Base-by-base conservation (phyloP, 1,284 basidiomycete species). In the Ceratobasidium theobromae region DNA sequence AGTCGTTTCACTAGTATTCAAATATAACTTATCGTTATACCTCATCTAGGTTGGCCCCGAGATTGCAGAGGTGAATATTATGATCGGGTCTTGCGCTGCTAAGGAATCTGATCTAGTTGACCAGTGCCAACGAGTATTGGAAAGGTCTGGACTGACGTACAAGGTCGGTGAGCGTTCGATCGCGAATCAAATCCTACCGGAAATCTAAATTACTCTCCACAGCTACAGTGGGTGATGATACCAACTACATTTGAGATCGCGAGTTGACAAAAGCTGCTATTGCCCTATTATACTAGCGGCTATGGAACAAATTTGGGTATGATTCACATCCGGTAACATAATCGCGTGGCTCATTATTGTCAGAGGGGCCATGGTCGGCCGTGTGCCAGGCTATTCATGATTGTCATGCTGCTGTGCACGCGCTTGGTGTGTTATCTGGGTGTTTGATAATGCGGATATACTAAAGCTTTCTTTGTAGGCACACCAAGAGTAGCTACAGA, bases 271-370 rank as follows among this genome's bases (percentile, higher is more conserved):
- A n/a, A n/a, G n/a, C n/a, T n/a, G n/a, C n/a, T n/a, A n/a, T n/a
- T n/a, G n/a, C n/a, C n/a, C n/a, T n/a, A n/a, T 11, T 35, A 65
- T 60, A 67, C 2, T 71, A 93, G 92, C 72, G 92, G 92, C 1
- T 94, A 94, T 72, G 93, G 93, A 4, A 96, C 93, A 2, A 95
- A 95, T 74, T 72, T 95, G 53, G 93, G 92, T 83, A 40, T 28
- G 33, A 48, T n/a, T 6, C 18, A 53, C n/a, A n/a, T 16, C n/a
- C 58, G 1, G 45, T 46, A 23, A 38, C 14, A 16, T 30, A 5
- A 40, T 9, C 2, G 25, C 8, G 21, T 33, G 30, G 11, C n/a
- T 14, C 33, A 21, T 18, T 32, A 12, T 14, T 54, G 16, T 23
- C 71, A 90, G 89, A 93, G 75, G 93, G 93, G 1, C 87, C 91